phyloP scores from a whole-genome alignment of 352 stramenopile genomes.

The Pythium sukuiense region DNA sequence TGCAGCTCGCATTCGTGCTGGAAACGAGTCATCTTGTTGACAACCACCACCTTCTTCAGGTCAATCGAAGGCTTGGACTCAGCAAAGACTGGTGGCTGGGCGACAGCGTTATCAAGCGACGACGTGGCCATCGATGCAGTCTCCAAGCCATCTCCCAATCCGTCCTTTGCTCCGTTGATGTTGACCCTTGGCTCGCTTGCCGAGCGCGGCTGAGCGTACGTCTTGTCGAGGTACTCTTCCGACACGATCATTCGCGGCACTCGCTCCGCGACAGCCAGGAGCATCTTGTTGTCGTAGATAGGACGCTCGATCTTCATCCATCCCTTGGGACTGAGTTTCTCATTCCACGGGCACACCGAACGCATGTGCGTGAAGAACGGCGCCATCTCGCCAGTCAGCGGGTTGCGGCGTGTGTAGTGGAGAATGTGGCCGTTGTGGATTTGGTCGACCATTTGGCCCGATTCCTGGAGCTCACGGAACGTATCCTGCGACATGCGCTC shows the following conservation, averaged over 20 bases:
- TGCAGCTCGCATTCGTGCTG: constrained; percentile 84
- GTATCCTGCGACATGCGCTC: constrained; percentile 89
- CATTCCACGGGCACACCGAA: constrained; percentile 89
- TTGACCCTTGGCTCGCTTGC: constrained; percentile 13
- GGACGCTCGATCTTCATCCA: constrained; percentile 89
- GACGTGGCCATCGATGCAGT: not conserved
- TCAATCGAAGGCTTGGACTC: constrained; percentile 50
- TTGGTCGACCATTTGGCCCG: constrained; percentile 85
- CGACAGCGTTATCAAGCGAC: constrained; percentile 9
- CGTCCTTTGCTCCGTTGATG: constrained; percentile 14
- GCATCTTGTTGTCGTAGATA: constrained; percentile 88
- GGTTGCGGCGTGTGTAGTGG: constrained; percentile 83
- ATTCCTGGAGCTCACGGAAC: constrained; percentile 85
- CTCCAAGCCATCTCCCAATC: constrained; percentile 21
- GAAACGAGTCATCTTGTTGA: constrained; percentile 88
- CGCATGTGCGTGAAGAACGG: constrained; percentile 88
- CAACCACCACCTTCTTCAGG: constrained; percentile 82
- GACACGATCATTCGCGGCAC: constrained; percentile 89
- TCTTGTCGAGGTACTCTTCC: constrained; percentile 87
- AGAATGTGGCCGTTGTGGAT: constrained; percentile 90
- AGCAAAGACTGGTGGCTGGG: constrained; percentile 43
- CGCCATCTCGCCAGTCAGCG: constrained; percentile 67
- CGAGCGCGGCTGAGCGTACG: constrained; percentile 48
- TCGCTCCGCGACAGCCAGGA: constrained; percentile 80
- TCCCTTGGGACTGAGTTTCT: constrained; percentile 85